These are phyloP conservation scores for Tinospora cordifolia DNA, from an alignment of 164 flowering plant species.

Conservation along the genomic window DNA sequence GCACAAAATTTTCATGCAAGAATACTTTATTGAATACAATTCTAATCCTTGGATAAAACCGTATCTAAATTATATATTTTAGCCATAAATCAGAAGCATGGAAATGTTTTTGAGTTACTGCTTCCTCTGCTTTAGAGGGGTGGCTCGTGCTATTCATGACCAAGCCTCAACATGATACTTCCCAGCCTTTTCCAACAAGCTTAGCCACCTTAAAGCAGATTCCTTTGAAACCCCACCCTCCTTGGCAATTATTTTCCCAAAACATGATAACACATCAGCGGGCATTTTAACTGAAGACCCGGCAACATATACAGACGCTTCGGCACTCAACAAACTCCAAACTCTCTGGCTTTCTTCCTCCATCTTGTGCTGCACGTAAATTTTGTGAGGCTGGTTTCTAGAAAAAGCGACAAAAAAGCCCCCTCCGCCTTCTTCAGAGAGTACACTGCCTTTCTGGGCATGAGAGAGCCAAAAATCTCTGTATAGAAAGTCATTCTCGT, in stretches of 20 bases:
- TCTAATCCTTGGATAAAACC: background rate
- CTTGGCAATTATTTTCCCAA: constrained; percentile 62
- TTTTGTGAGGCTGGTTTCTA: constrained; percentile 74
- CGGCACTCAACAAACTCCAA: constrained; percentile 57
- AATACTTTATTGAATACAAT: background rate
- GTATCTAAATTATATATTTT: no score
- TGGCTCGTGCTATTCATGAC: constrained; percentile 40
- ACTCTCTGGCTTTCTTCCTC: constrained; percentile 48
- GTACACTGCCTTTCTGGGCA: constrained; percentile 46
- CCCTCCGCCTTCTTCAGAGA: constrained; percentile 80
- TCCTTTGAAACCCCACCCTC: constrained; percentile 62
- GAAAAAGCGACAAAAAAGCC: constrained; percentile 91
- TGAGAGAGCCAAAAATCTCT: constrained; percentile 73
- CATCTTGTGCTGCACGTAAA: constrained; percentile 92
- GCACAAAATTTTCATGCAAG: background rate
- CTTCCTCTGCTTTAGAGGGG: no score
- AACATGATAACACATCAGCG: constrained; percentile 54
- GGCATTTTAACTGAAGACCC: constrained; percentile 97
- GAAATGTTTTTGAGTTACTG: no score
- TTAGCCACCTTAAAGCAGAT: constrained; percentile 52
- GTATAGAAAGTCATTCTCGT: constrained; percentile 64
- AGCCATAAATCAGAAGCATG: no score
- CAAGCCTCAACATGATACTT: constrained; percentile 90
- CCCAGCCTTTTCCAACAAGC: constrained; percentile 65
- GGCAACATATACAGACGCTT: constrained; percentile 81